These are phyloP conservation scores for Phialophora tarda DNA, from an alignment of 2,329 filamentous ascomycete genomes.

Conservation along the genomic window DNA sequence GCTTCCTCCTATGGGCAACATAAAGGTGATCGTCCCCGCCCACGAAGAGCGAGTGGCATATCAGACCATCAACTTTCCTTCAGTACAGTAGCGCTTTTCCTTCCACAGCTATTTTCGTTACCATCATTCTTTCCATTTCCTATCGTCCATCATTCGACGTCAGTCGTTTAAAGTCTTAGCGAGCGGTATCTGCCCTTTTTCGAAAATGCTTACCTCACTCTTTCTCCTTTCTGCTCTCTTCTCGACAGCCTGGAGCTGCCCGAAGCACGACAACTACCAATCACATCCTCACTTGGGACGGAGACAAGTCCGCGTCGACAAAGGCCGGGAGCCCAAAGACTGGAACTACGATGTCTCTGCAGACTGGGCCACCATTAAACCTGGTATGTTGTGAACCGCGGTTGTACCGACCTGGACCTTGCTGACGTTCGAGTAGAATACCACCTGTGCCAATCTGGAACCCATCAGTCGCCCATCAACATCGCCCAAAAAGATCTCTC, in stretches of 20 bases:
- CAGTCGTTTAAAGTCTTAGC: slow-evolving; percentile 3
- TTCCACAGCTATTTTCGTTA: slow-evolving; percentile 2
- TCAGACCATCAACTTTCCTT: slow-evolving; percentile 7
- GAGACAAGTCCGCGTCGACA: slow-evolving; percentile 31
- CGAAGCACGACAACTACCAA: slow-evolving; percentile 33
- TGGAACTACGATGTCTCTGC: slow-evolving; percentile 32
- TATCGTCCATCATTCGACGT: not conserved
- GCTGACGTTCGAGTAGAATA: slow-evolving; percentile 42
- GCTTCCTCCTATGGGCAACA: slow-evolving; percentile 1
- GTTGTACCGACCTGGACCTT: not conserved
- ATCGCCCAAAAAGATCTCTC: slow-evolving; percentile 52
- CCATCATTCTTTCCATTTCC: not conserved
- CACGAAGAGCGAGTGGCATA: not conserved
- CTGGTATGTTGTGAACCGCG: slow-evolving; percentile 24
- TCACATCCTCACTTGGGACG: slow-evolving; percentile 34
- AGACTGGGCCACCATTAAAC: slow-evolving; percentile 34
- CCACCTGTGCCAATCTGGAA: slow-evolving; percentile 56
- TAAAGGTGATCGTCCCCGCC: slow-evolving; percentile 12
- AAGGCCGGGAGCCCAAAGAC: slow-evolving; percentile 31
- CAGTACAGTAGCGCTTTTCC: slow-evolving; percentile 1
- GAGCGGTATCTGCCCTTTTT: slow-evolving; percentile 1
- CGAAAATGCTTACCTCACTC: slow-evolving; percentile 19
- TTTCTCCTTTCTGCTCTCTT: slow-evolving; percentile 27
- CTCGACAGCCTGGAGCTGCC: slow-evolving; percentile 33
- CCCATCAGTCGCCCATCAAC: slow-evolving; percentile 58